phyloP scores from a whole-genome alignment of 768 basidiomycete genomes.

The Cyathus striatus region DNA sequence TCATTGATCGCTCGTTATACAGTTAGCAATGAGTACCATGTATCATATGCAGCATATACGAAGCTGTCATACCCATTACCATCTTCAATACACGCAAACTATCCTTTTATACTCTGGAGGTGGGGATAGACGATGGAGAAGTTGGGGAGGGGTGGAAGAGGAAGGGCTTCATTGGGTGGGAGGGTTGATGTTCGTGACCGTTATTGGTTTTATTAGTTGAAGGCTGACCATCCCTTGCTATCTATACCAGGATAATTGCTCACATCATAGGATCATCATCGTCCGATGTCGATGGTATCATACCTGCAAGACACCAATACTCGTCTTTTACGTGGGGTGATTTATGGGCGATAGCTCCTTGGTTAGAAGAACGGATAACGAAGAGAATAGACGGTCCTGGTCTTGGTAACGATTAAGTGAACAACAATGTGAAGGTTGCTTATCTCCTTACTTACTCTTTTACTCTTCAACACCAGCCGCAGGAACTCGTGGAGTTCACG shows the following conservation, averaged over 20 bases:
- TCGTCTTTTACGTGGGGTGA: constrained; percentile 70
- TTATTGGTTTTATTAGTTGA: no score
- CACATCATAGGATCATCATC: constrained; percentile 48
- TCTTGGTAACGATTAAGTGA: constrained; percentile 44
- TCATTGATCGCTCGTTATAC: constrained; percentile 2
- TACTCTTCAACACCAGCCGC: not conserved
- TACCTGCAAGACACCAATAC: constrained; percentile 51
- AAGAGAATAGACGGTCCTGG: constrained; percentile 67
- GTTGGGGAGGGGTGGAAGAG: constrained; percentile 44
- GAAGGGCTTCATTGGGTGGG: constrained; percentile 72
- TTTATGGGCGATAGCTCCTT: constrained; percentile 68
- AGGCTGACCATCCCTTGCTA: not conserved
- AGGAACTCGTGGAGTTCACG: no score
- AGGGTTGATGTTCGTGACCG: constrained; percentile 49
- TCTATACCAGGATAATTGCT: constrained; percentile 48
- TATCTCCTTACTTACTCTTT: not conserved
- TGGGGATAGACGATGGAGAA: constrained; percentile 60
- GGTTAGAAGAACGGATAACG: constrained; percentile 66
- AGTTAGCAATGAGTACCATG: constrained; percentile 23
- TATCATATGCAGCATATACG: constrained; percentile 28
- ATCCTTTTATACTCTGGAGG: constrained; percentile 78
- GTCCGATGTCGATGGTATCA: constrained; percentile 30
- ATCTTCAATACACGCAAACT: constrained; percentile 46
- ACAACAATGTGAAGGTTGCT: not conserved
- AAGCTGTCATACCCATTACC: constrained; percentile 56